Evolutionary conservation across 2,329 filamentous ascomycete genomes (phyloP), one percentile per base, ranked within the genome.

Genomic region (Tolypocladium nubicola): DNA sequence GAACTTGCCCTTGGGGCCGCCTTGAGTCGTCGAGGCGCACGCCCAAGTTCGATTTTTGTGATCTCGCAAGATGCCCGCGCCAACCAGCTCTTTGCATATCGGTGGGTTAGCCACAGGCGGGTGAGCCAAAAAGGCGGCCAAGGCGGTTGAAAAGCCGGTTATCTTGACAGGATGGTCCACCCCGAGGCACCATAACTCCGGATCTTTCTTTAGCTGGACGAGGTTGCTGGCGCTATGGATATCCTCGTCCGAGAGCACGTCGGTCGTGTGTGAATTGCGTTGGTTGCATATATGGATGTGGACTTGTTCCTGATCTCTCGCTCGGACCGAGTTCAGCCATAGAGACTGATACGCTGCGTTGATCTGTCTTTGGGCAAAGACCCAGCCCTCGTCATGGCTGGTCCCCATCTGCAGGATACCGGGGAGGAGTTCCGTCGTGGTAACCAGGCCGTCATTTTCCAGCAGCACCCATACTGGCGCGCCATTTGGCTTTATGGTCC

Each of bases 1-100:
- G 47, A 62, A 58, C 45, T 55, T 53, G 1, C 37, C 52, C 30
- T 59, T 19, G 13, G 59, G 56, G 8, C 60, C 60, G 4, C n/a
- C n/a, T 23, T 38, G 38, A 26, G 56, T 56, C 3, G 53, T 62
- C 26, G 60, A 61, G 21, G 56, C 61, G 45, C 61, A 62, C 35
- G 54, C 61, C 61, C 61, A 62, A 35, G 58, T 61, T 19, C 50
- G 41, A 23, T 38, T 41, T 2, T 53, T 47, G 3, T 43, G 37
- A 37, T 62, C 61, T 16, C 50, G 50, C 58, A 62, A 54, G 26
- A 62, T 62, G 8, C 61, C 61, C 10, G 61, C 61, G 2, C 60
- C 61, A 35, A 62, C 55, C 37, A 56, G 41, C 19, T 50, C 52
- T 4, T 19, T 38, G 43, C 60, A 61, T 6, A 58, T 40, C 4